A percentile compares a stretch with the other conserved stretches of the same genome.
phyloP scores from a whole-genome alignment of 805 yeast genomes.

The Candida ascalaphidarum region DNA sequence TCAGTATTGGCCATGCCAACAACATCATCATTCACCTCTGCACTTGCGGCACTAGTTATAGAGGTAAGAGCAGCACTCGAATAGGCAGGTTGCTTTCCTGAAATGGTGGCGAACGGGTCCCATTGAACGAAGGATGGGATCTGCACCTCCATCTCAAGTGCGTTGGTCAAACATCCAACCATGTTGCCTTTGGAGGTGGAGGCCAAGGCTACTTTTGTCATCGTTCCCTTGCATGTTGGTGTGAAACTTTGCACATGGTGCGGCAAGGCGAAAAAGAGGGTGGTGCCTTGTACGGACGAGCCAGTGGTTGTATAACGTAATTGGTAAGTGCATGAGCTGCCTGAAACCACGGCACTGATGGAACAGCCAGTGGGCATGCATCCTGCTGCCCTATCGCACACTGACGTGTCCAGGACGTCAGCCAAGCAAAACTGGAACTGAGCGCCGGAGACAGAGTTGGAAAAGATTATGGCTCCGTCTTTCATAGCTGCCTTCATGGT shows the following conservation, averaged over 20 bases:
- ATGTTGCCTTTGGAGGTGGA: slow-evolving; percentile 45
- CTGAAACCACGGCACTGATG: background rate
- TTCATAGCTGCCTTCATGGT: slow-evolving; percentile 36
- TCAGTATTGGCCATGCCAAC: slow-evolving; percentile 6
- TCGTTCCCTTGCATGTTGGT: slow-evolving; percentile 13
- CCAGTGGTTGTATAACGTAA: slow-evolving; percentile 40
- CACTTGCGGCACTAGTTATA: slow-evolving; percentile 7
- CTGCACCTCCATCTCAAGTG: slow-evolving; percentile 31
- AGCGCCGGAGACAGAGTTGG: slow-evolving; percentile 34
- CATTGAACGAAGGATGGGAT: slow-evolving; percentile 39
- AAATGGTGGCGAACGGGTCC: slow-evolving; percentile 25
- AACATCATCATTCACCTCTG: slow-evolving; percentile 11
- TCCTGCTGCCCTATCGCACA: background rate
- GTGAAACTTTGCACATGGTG: slow-evolving; percentile 49
- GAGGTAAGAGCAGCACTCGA: slow-evolving; percentile 5
- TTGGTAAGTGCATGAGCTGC: slow-evolving; percentile 18
- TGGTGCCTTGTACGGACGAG: slow-evolving; percentile 31
- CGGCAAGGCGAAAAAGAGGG: slow-evolving; percentile 56
- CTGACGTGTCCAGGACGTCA: too few species aligned
- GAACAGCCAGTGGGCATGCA: background rate
- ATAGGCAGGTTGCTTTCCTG: slow-evolving; percentile 6
- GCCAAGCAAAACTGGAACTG: too few species aligned
- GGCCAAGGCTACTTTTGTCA: slow-evolving; percentile 30
- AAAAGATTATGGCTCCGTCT: slow-evolving; percentile 44
- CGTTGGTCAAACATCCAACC: slow-evolving; percentile 35